These are phyloP conservation scores for Sesbania bispinosa DNA, from an alignment of 306 rosid species.

Conservation along the genomic window DNA sequence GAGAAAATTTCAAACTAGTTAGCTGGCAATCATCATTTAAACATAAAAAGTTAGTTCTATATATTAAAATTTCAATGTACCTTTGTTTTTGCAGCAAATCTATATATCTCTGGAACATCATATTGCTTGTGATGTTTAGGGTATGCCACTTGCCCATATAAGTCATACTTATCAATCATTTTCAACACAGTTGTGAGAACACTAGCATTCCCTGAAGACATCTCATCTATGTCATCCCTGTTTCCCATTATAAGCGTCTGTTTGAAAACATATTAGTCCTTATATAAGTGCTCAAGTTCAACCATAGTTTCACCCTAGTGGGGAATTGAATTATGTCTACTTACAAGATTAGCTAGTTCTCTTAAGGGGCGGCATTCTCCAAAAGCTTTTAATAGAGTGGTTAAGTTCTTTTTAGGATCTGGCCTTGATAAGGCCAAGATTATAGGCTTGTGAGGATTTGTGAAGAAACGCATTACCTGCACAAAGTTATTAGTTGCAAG, in stretches of 20 bases:
- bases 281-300: neutral
- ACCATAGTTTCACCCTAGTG: neutral
- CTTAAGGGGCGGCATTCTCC: constrained; percentile 80
- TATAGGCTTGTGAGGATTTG: constrained; percentile 92
- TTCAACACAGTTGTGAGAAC: constrained; percentile 81
- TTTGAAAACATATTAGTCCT: constrained; percentile 28
- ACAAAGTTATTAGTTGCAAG: constrained; percentile 12
- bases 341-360: constrained; percentile 89
- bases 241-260: constrained; percentile 90
- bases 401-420: constrained; percentile 85
- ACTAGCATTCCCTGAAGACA: constrained; percentile 77
- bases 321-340: constrained; percentile 23
- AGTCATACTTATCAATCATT: constrained; percentile 79
- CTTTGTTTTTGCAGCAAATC: constrained; percentile 88
- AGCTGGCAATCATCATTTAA: constrained; percentile 14
- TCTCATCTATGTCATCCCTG: constrained; percentile 78
- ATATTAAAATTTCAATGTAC: constrained; percentile 30
- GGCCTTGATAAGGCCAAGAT: constrained; percentile 90
- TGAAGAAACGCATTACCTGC: constrained; percentile 84
- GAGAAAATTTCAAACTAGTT: constrained; percentile 28
- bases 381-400: constrained; percentile 79
- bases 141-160: constrained; percentile 85
- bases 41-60: neutral
- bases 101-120: constrained; percentile 89
- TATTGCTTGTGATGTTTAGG: constrained; percentile 91